These are phyloP conservation scores for Neurospora cerealis DNA, from an alignment of 495 filamentous ascomycete species.

Conservation along the genomic window DNA sequence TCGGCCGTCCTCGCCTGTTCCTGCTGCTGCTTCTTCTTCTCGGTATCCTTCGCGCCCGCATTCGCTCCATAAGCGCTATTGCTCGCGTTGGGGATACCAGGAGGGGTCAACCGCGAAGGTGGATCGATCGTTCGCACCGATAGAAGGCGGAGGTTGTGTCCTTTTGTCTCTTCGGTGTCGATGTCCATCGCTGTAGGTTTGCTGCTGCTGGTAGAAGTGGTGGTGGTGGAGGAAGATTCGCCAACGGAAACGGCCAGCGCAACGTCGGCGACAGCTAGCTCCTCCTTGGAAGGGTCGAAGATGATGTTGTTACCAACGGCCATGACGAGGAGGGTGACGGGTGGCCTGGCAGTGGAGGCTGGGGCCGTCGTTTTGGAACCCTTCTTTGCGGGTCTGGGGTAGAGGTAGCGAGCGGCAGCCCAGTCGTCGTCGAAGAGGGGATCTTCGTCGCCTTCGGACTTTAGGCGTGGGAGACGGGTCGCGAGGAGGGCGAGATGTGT, in stretches of 20 bases:
- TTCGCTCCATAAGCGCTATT: slow-evolving; percentile 51
- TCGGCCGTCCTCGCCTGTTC: slow-evolving; percentile 34
- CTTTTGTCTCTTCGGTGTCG: neutral
- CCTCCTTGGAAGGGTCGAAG: slow-evolving; percentile 84
- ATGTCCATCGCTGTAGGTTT: slow-evolving; percentile 12
- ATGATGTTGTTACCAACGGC: slow-evolving; percentile 79
- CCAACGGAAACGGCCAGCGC: slow-evolving; percentile 71
- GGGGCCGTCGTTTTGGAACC: slow-evolving; percentile 5
- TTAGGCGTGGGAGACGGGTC: slow-evolving; percentile 71
- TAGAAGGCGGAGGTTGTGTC: slow-evolving; percentile 31
- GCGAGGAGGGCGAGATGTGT: slow-evolving; percentile 92
- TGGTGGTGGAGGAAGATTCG: slow-evolving; percentile 10
- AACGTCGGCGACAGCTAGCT: slow-evolving; percentile 83
- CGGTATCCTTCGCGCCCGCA: slow-evolving; percentile 18
- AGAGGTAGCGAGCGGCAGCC: slow-evolving; percentile 70
- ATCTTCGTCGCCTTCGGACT: slow-evolving; percentile 83
- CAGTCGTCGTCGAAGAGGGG: slow-evolving; percentile 98
- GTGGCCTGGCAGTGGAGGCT: slow-evolving; percentile 41
- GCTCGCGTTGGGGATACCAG: slow-evolving; percentile 55
- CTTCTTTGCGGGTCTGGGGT: slow-evolving; percentile 36
- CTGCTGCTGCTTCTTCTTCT: slow-evolving; percentile 30
- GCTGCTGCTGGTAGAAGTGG: slow-evolving; percentile 16
- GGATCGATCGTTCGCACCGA: slow-evolving; percentile 63
- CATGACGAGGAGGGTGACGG: slow-evolving; percentile 83
- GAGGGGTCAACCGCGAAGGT: slow-evolving; percentile 48